Evolutionary conservation across 805 yeast species (phyloP), one percentile per base, ranked within the genome.

Genomic region (Barnettozyma wickerhamii): DNA sequence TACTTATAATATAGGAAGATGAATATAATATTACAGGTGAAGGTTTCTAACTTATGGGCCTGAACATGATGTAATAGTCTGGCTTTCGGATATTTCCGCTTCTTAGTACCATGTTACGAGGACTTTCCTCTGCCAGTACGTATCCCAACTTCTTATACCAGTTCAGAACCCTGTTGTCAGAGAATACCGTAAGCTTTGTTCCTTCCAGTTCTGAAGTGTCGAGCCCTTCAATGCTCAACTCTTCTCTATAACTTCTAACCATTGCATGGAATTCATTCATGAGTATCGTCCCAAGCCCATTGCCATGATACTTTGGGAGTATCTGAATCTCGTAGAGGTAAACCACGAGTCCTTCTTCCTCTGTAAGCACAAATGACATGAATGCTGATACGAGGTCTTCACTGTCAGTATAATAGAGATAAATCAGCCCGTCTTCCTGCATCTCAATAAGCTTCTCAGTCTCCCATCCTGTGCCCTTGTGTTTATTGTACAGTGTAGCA

Each of bases 321-420:
- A 79, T 56, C 40, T 79, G 85, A 28, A 79, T 72, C 51, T 79
- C 85, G 48, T 75, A 79, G 9, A 79, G 59, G 48, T 78, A 79
- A 7, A 79, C 41, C 13, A 69, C 71, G 36, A 63, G 55, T 9
- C 56, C 68, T 21, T 62, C 60, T 37, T 74, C 77, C 7, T 46
- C 26, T 0, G 74, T 69, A n/a, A 72, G 39, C 47, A 67, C 66
- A 39, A 75, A 53, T 1, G 81, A 74, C 10, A 75, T 32, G 45
- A 77, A 77, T 1, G 70, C 78, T 2, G 59, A 53, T 1, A 69
- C 29, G 2, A 35, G 41, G 3, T 42, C 38, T 55, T 4, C 10
- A 31, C 14, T 12, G 6, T 23, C 39, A 4, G 33, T 17, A 10
- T 43, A 45, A 14, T 20, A 33, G 13, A 52, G 35, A 26, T 50